Base-by-base conservation (phyloP, 2,329 filamentous ascomycete species). In the Zelopaecilomyces penicillatus region DNA sequence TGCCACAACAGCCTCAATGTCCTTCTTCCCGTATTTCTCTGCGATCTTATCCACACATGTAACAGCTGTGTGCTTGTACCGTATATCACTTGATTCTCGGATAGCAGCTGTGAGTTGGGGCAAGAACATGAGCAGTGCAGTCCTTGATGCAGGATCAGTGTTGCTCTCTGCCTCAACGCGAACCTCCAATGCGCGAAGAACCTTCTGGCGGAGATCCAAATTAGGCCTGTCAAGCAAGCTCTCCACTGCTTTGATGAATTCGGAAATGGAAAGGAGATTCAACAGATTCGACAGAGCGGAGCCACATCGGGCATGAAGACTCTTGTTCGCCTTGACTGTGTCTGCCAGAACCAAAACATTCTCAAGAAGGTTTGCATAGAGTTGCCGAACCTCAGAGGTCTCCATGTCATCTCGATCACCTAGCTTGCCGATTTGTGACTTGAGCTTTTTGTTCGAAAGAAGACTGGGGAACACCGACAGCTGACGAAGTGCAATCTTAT, bases 11-110 rank as follows among this genome's bases (percentile, higher is more conserved):
- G 81, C 82, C 53, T 85, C 80, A 2, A 85, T 74, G 57, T 95
- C 87, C 62, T 90, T 94, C 71, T 93, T 94, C 53, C 93, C 94
- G 61, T 95, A 97, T 62, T 91, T 91, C 65, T 96, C 90, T 3
- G 87, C 80, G 50, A 98, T 94, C 63, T 87, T 87, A 66, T 96
- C 90, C 37, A 97, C 83, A 55, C 91, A 97, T 32, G 82, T 82
- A 50, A 98, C 82, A 1, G 90, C 87, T 8, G 87, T 88, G 56
- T 89, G 83, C 65, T 91, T 89, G 62, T 93, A 83, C 29, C 80
- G 74, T 43, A 84, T 76, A 52, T 93, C 82, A 30, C 76, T 70
- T 5, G 85, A 84, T 41, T 84, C 77, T 44, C 83, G 73, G 47
- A 98, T 79, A 38, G 94, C 85, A 19, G 76, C 74, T 12, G 86